Percentiles rank a stretch among this genome's conserved stretches.
phyloP scores from a whole-genome alignment of 1,284 basidiomycete genomes.

The Xerocomus amazonicus region DNA sequence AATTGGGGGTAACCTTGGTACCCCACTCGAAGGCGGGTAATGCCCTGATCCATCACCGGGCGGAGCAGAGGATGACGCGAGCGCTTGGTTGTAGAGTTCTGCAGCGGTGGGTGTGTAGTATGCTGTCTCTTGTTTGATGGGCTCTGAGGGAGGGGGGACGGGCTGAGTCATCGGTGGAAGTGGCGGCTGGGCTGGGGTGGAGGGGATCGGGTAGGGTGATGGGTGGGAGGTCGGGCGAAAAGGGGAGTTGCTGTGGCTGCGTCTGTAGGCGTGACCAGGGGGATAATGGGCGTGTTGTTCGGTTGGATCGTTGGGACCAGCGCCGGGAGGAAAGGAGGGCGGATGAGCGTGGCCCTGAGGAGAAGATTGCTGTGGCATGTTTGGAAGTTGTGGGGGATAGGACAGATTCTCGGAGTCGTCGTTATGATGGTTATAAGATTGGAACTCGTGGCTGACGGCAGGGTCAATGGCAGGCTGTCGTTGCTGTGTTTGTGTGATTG shows the following conservation, averaged over 20 bases:
- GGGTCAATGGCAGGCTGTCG: constrained; percentile 34
- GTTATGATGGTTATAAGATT: constrained; percentile 29
- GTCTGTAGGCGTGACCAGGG: constrained; percentile 33
- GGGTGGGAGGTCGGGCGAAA: constrained; percentile 34
- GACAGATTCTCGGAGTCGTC: constrained; percentile 25
- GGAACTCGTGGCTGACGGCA: constrained; percentile 33
- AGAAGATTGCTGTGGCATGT: constrained; percentile 30
- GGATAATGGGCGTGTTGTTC: constrained; percentile 32
- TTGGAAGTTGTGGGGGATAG: constrained; percentile 24
- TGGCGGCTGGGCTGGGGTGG: constrained; percentile 35
- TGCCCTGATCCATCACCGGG: constrained; percentile 38
- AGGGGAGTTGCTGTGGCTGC: constrained; percentile 36
- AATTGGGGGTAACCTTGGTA: constrained; percentile 75
- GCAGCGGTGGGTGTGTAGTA: constrained; percentile 43
- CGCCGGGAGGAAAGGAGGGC: constrained; percentile 32
- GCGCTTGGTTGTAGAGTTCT: constrained; percentile 47
- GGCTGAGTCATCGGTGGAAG: constrained; percentile 20
- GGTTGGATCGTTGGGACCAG: constrained; percentile 33
- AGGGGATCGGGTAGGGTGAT: constrained; percentile 37
- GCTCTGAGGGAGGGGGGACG: constrained; percentile 7
- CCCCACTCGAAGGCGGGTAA: constrained; percentile 50
- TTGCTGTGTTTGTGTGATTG: constrained; percentile 34
- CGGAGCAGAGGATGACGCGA: constrained; percentile 28
- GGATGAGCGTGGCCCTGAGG: constrained; percentile 25
- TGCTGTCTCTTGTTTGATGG: constrained; percentile 32